Base-by-base conservation (phyloP, 306 rosid species). In the Bauhinia variegata region DNA sequence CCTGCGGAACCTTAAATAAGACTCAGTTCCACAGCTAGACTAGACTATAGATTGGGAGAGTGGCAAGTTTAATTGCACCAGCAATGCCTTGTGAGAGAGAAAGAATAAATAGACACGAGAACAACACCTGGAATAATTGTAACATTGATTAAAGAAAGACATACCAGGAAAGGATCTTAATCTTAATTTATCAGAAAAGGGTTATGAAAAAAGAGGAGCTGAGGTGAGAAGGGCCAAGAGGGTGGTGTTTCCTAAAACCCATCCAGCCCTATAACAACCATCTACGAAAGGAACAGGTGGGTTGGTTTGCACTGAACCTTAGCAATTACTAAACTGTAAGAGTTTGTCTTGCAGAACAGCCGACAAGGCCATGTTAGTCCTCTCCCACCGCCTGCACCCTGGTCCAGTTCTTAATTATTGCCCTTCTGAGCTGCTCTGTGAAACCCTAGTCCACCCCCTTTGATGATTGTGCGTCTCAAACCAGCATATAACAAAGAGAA, bases 291-390 rank as follows among this genome's bases (percentile, higher is more conserved):
- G 75, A 75, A 75, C 76, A 71, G 15, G 70, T 67, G 68, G 82
- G 81, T 78, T 54, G 74, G 54, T 53, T 55, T 67, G 60, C 67
- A 62, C 80, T 78, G 71, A 63, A 65, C 65, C 65, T n/a, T 59
- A 84, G 82, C 72, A 67, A 55, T 85, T 79, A 74, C 50, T 61
- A 48, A 49, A 41, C 54, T 43, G 47, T 9, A 68, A 58, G 16
- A 56, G 37, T 62, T 73, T 51, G 81, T 79, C 66, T 70, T 58
- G 73, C 54, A 78, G 86, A 84, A 89, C 85, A 79, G 79, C 92
- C 84, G 95, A 92, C 96, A 92, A 78, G 56, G 72, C 59, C 89
- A 85, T 83, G 92, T 85, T 89, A 74, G 92, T 89, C 74, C 82
- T 85, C 91, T 85, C 67, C 65, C 81, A 77, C 77, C 68, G 50